Conservation (phyloP, 495 filamentous ascomycete species). For the Articulospora tetracladia region DNA sequence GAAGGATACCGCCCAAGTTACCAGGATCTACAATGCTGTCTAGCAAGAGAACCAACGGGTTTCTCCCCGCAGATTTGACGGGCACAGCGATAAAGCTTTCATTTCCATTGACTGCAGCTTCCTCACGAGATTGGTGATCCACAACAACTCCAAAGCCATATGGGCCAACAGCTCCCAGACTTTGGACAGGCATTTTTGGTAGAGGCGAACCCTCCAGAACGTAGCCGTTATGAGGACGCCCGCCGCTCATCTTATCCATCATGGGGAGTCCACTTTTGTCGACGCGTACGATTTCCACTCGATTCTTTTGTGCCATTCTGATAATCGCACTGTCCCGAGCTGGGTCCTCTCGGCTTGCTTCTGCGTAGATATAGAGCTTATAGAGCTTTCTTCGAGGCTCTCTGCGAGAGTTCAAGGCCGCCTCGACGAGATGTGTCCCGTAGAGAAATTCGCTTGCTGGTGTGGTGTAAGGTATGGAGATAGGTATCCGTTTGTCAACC, state of each 20-base stretch:
- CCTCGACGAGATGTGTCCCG: conserved; percentile 74
- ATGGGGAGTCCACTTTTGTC: conserved; percentile 53
- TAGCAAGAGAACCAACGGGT: conserved; percentile 75
- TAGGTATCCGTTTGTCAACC: conserved; percentile 29
- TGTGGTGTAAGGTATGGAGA: conserved; percentile 73
- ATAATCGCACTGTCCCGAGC: conserved; percentile 43
- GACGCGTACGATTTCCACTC: conserved; percentile 51
- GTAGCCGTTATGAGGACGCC: conserved; percentile 89
- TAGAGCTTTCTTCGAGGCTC: conserved; percentile 64
- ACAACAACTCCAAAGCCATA: conserved; percentile 53
- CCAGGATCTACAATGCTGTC: conserved; percentile 86
- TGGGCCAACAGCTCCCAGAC: conserved; percentile 45
- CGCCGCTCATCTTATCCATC: conserved; percentile 77
- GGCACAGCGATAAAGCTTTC: conserved; percentile 31
- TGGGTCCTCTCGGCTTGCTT: conserved; percentile 37
- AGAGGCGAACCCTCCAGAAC: conserved; percentile 84
- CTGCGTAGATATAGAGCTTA: conserved; percentile 73
- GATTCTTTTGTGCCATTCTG: conserved; percentile 52
- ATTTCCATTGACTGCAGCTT: conserved; percentile 64
- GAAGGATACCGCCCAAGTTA: conserved; percentile 85
- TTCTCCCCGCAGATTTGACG: conserved; percentile 42
- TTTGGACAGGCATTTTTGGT: conserved; percentile 64
- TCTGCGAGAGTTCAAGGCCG: conserved; percentile 59
- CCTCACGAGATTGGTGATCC: conserved; percentile 68
- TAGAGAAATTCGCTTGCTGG: conserved; percentile 91